Evolutionary conservation across 192 early-diverging fungal species (phyloP), one percentile per base, ranked within the genome.

Genomic region (Globomyces pollinis-pini): DNA sequence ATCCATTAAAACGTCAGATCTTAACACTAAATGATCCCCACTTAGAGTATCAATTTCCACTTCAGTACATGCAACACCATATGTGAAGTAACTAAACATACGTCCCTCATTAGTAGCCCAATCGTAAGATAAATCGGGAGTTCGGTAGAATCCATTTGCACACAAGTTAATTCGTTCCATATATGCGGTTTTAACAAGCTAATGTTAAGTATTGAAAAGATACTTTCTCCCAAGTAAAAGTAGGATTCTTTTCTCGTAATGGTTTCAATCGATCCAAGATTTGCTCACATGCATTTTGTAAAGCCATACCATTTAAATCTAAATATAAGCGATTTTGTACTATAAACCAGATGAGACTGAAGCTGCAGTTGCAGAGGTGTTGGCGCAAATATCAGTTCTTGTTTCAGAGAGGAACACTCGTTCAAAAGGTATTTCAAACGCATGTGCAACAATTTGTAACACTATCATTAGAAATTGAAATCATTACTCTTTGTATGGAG

Each of bases 31-130:
- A 60, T 91, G 88, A 31, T 88, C 72, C 5, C 91, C 91, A 0
- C 88, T 93, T 66, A 93, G 68, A 0, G 83, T 71, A 65, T 93
- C 91, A 6, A 93, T 70, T 73, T 93, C 91, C 13, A 93, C 88
- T 69, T 90, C 88, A 7, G 84, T 84, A 32, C 80, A 69, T 1
- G 89, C 90, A 4, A 75, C 86, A 43, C 90, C 89, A 69, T 83
- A 86, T 0, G 90, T 90, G 65, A 91, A 91, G 73, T 93, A 93
- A 54, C 80, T 84, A 66, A 77, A 91, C 60, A 87, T 76, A 24
- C 72, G 68, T 0, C 88, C 90, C 52, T 71, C 64, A 39, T 86
- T 77, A 60, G 76, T 82, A 15, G 69, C 72, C 87, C 87, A 90
- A 69, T 88, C 68, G 62, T 80, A 88, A 8, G 76, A 72, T 15